phyloP scores from a whole-genome alignment of 2,329 filamentous ascomycete genomes.

The Aureobasidium musti region DNA sequence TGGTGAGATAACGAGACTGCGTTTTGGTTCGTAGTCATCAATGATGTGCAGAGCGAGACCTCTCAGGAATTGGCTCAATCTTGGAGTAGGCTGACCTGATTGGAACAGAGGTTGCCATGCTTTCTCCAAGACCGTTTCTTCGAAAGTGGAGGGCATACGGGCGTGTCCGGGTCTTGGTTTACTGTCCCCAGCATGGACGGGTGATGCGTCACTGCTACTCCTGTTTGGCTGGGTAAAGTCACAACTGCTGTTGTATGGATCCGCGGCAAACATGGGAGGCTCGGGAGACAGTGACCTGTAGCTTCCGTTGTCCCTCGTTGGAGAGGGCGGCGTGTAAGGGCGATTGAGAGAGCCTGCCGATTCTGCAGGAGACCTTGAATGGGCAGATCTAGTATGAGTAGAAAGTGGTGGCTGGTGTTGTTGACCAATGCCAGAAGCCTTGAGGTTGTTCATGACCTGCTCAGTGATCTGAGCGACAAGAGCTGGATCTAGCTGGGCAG shows the following conservation, averaged over 20 bases:
- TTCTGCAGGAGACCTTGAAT: constrained; percentile 47
- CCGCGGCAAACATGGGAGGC: constrained; percentile 33
- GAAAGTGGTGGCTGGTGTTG: constrained; percentile 32
- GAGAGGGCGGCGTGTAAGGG: constrained; percentile 59
- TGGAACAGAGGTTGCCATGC: constrained; percentile 79
- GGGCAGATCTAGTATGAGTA: constrained; percentile 11
- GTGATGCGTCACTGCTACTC: constrained; percentile 35
- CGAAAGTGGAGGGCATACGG: constrained; percentile 43
- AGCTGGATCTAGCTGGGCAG: constrained; percentile 59
- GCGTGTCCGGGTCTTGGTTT: constrained; percentile 38
- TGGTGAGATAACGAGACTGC: constrained; percentile 71
- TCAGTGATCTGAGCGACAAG: constrained; percentile 63
- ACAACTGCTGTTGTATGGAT: constrained; percentile 19
- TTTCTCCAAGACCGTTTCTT: constrained; percentile 64
- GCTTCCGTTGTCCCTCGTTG: constrained; percentile 42
- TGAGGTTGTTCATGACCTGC: constrained; percentile 51
- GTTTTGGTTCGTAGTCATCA: constrained; percentile 66
- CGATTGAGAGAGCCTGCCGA: constrained; percentile 53
- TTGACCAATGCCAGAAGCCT: constrained; percentile 45
- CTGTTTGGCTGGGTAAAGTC: constrained; percentile 19
- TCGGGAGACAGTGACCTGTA: constrained; percentile 44
- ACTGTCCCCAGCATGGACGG: constrained; percentile 34
- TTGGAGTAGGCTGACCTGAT: constrained; percentile 65
- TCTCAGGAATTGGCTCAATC: constrained; percentile 69
- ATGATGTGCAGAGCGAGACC: constrained; percentile 75